phyloP scores from a whole-genome alignment of 2,329 filamentous ascomycete species.

The Bertia moriformis region DNA sequence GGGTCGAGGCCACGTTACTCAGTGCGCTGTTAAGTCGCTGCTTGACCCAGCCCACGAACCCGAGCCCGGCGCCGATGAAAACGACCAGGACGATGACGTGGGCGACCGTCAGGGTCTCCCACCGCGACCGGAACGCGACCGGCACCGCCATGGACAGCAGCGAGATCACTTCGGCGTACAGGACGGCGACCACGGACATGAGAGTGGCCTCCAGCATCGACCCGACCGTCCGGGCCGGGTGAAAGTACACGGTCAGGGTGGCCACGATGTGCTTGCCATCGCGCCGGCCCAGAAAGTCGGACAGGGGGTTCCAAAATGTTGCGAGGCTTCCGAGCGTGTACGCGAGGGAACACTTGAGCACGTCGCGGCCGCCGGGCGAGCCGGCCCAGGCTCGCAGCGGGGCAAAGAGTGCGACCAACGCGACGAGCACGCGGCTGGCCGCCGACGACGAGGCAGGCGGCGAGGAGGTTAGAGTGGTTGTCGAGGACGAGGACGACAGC shows the following conservation, averaged over 20 bases:
- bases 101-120: constrained; percentile 54
- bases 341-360: constrained; percentile 81
- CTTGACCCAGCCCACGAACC: constrained; percentile 79
- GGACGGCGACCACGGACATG: constrained; percentile 62
- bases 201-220: constrained; percentile 79
- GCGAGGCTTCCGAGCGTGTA: constrained; percentile 77
- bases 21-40: constrained; percentile 64
- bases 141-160: constrained; percentile 81
- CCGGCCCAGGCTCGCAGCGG: constrained; percentile 20
- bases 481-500: constrained; percentile 5
- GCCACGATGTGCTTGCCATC: constrained; percentile 91
- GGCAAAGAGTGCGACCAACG: constrained; percentile 17
- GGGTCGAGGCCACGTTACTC: constrained; percentile 71
- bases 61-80: constrained; percentile 74
- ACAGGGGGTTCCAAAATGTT: constrained; percentile 65
- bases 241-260: constrained; percentile 88
- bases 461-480: constrained; percentile 7
- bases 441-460: constrained; percentile 15
- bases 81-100: constrained; percentile 68
- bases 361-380: constrained; percentile 45
- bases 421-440: too few relatives aligned
- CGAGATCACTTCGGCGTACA: constrained; percentile 63
- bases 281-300: constrained; percentile 61
- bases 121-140: constrained; percentile 56
- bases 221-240: constrained; percentile 71